These are phyloP conservation scores for Orbilia ellipsospora DNA, from an alignment of 2,329 filamentous ascomycete species.

Conservation along the genomic window DNA sequence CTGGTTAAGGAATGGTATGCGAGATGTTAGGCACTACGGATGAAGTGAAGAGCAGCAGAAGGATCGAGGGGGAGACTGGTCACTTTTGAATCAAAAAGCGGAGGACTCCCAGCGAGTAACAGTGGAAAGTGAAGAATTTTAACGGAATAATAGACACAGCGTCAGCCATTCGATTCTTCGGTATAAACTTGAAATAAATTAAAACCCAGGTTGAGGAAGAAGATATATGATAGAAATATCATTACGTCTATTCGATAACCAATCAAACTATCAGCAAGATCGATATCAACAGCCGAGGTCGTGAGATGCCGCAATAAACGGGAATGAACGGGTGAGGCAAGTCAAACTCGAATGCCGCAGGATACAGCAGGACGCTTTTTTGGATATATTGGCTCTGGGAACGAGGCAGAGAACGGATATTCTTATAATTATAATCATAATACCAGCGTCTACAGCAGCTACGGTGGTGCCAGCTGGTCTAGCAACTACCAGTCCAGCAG, in stretches of 20 bases:
- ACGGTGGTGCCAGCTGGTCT: neutral
- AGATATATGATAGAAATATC: neutral
- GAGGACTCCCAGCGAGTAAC: conserved; percentile 8
- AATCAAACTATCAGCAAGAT: neutral
- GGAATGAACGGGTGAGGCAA: conserved; percentile 26
- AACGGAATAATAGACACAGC: too few species aligned
- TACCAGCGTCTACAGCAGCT: neutral
- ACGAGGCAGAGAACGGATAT: conserved; percentile 17
- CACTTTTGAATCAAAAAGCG: conserved; percentile 1
- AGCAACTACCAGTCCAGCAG: neutral
- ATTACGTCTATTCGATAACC: neutral
- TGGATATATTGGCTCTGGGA: conserved; percentile 25
- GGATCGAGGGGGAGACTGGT: neutral
- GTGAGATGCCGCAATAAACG: conserved; percentile 22
- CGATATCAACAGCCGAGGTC: neutral
- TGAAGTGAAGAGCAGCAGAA: conserved; percentile 18
- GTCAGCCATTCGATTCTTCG: conserved; percentile 1
- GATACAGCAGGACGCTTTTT: conserved; percentile 42
- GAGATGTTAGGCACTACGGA: conserved; percentile 25
- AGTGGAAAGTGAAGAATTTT: neutral
- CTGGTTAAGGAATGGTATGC: conserved; percentile 28
- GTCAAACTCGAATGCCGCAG: conserved; percentile 35
- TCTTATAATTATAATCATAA: neutral
- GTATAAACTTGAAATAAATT: neutral
- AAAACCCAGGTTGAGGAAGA: conserved; percentile 1